Evolutionary conservation across 1,139 yeast genomes (phyloP), one percentile per base, ranked within the genome.

Genomic region (Eremothecium coryli): DNA sequence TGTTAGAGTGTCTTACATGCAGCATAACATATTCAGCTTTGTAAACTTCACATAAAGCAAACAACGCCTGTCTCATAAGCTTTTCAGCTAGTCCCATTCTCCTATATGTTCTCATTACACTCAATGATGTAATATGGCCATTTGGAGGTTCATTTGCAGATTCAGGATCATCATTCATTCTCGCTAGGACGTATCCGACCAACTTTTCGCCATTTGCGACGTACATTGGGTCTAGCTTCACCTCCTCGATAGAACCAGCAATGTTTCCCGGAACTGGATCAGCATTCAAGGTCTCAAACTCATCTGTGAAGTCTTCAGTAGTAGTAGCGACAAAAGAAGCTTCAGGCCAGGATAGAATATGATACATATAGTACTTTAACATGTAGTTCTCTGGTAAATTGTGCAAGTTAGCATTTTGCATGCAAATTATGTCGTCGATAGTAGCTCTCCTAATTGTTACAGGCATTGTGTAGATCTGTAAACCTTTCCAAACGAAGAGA

Each of bases 301-400:
- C 62, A 4, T 51, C 60, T 22, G 52, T 56, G 10, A 60, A 56
- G 11, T 61, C 49, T 35, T 66, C 71, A 2, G 71, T 76, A 1
- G 93, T 82, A 1, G 93, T 80, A 16, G 98, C 98, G 23, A 90
- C 98, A 64, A 79, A 90, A 33, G 95, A 84, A 5, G 94, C 93
- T 58, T 90, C 95, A 2, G 99, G 98, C 98, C 98, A 90, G 27
- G 96, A 80, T 38, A 88, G 65, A 13, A 86, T 72, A 59, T 90
- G 99, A 59, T 90, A 90, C 71, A 93, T 72, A 60, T 88, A 90
- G 61, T 88, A 90, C 61, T 88, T 88, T 61, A 88, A 66, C 46
- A 82, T 81, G 56, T 90, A 90, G 61, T 90, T 90, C 58, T 90
- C 99, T 4, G 99, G 98, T 46, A 90, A 67, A 52, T 90, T 90